These are phyloP conservation scores for Vicia villosa DNA, from an alignment of 306 rosid species.

Conservation along the genomic window DNA sequence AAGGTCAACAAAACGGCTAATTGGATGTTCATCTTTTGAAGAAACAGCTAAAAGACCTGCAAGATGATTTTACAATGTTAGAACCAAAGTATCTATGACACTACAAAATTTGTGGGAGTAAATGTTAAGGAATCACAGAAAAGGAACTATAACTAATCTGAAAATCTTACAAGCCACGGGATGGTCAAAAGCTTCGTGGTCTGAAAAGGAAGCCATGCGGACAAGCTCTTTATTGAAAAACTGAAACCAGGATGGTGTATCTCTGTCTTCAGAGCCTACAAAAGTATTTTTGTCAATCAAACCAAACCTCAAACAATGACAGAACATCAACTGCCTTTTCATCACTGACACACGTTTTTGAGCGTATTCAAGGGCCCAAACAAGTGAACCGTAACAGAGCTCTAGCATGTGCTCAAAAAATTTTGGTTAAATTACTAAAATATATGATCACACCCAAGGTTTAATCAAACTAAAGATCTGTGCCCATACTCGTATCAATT, in stretches of 20 bases:
- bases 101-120: constrained; percentile 21
- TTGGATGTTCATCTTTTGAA: constrained; percentile 87
- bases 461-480: constrained; percentile 9
- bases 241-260: constrained; percentile 84
- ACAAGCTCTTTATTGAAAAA: constrained; percentile 84
- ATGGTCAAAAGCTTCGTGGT: constrained; percentile 99
- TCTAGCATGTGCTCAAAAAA: constrained; percentile 15
- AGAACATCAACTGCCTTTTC: constrained; percentile 31
- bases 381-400: constrained; percentile 24
- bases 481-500: neutral
- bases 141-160: constrained; percentile 33
- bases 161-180: constrained; percentile 92
- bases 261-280: constrained; percentile 69
- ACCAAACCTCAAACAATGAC: constrained; percentile 25
- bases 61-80: constrained; percentile 32
- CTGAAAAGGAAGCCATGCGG: constrained; percentile 79
- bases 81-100: neutral
- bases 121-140: constrained; percentile 11
- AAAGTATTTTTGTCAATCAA: constrained; percentile 33
- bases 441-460: neutral
- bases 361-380: neutral
- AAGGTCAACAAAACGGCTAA: constrained; percentile 78
- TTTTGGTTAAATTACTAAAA: constrained; percentile 8
- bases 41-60: constrained; percentile 95
- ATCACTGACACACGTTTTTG: constrained; percentile 5